Conservation (phyloP, 176 grass and related monocot species). For the Panicum miliaceum region DNA sequence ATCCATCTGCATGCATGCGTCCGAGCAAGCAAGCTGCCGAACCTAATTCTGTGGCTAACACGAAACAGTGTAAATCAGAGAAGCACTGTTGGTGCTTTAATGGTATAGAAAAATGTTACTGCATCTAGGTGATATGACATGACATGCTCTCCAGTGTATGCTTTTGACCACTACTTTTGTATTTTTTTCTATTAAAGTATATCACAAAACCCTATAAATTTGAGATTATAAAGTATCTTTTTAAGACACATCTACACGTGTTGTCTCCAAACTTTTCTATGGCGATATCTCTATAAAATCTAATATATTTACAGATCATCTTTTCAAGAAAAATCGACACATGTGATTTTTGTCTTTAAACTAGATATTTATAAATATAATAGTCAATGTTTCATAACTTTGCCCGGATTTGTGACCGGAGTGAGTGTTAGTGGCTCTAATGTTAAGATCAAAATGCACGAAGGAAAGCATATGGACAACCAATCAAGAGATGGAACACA, state of each 20-base stretch:
- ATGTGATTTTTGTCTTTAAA: background rate
- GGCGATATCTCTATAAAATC: background rate
- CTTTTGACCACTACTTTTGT: background rate
- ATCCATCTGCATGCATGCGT: background rate
- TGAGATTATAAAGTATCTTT: background rate
- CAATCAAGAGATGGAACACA: slow-evolving; percentile 45
- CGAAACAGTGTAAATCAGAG: slow-evolving; percentile 24
- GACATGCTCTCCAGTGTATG: background rate
- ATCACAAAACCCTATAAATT: background rate
- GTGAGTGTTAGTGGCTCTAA: background rate
- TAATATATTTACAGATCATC: background rate
- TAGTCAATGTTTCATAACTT: background rate
- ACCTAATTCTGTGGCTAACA: slow-evolving; percentile 6
- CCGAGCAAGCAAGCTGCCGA: slow-evolving; percentile 10
- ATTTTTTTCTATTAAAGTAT: background rate
- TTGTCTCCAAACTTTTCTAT: background rate
- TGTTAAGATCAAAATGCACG: slow-evolving; percentile 25
- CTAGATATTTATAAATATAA: background rate
- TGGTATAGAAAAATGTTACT: background rate
- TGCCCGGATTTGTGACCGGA: background rate
- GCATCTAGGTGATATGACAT: background rate
- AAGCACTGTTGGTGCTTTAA: background rate
- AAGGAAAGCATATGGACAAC: slow-evolving; percentile 24
- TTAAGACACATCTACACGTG: background rate
- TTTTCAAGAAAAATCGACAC: background rate